These are phyloP conservation scores for Leccinum barrowsii DNA, from an alignment of 768 basidiomycete genomes.

Conservation along the genomic window DNA sequence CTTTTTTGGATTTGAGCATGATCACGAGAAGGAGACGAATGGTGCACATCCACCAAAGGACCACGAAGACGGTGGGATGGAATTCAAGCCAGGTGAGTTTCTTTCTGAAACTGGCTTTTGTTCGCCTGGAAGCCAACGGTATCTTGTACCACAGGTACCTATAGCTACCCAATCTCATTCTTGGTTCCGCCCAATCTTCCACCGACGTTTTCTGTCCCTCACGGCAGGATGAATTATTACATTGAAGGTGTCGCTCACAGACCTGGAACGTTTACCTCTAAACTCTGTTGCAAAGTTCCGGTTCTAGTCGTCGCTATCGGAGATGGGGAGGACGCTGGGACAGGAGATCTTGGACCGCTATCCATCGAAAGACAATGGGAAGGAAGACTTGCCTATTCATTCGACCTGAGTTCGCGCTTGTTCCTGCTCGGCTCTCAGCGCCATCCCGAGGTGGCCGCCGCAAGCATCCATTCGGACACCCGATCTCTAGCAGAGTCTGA, in stretches of 20 bases:
- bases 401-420: conserved; percentile 72
- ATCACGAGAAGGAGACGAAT: conserved; percentile 12
- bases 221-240: conserved; percentile 73
- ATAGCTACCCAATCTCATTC: conserved; percentile 95
- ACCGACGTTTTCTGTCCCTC: conserved; percentile 71
- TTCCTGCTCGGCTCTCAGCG: conserved; percentile 68
- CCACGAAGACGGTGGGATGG: conserved; percentile 66
- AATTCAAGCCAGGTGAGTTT: conserved; percentile 78
- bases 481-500: neutral
- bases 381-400: conserved; percentile 77
- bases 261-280: conserved; percentile 80
- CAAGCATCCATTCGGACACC: neutral
- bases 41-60: conserved; percentile 36
- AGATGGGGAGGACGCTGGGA: conserved; percentile 53
- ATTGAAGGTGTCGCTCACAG: conserved; percentile 83
- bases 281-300: conserved; percentile 66
- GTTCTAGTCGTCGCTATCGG: conserved; percentile 82
- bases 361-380: conserved; percentile 91
- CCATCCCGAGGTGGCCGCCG: neutral
- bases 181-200: conserved; percentile 78
- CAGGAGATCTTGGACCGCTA: conserved; percentile 66
- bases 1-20: conserved; percentile 17
- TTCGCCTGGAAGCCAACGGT: neutral
- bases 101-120: neutral
- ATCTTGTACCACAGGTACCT: conserved; percentile 58